Evolutionary conservation across 805 yeast species (phyloP).

Genomic region (Metschnikowia dekortorum): DNA sequence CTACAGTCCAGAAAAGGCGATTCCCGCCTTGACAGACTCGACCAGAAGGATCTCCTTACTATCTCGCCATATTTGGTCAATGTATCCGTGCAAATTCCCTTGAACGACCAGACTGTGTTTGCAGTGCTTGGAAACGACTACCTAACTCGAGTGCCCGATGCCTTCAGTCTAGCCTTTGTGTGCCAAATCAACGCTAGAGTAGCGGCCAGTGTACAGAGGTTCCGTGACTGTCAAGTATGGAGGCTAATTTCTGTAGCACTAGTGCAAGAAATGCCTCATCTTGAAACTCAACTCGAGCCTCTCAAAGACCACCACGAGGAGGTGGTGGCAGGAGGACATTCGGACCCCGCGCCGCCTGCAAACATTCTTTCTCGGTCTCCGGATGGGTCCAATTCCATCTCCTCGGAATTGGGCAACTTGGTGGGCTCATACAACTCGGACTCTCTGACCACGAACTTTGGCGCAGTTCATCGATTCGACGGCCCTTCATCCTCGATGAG

Average conservation of each 20-base stretch:
- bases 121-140: conserved; percentile 49
- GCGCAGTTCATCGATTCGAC: conserved; percentile 16
- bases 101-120: conserved; percentile 41
- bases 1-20: conserved; percentile 3
- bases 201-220: conserved; percentile 47
- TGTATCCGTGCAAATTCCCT: conserved; percentile 38
- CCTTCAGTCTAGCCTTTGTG: conserved; percentile 47
- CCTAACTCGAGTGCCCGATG: conserved; percentile 43
- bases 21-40: conserved; percentile 12
- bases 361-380: conserved; percentile 4
- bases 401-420: conserved; percentile 36
- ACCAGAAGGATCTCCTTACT: not conserved
- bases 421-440: conserved; percentile 40
- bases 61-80: conserved; percentile 29
- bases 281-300: conserved; percentile 11
- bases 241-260: conserved; percentile 49
- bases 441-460: conserved; percentile 38
- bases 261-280: conserved; percentile 25
- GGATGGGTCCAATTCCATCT: conserved; percentile 16
- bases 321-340: not conserved
- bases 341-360: not conserved
- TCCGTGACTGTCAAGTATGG: conserved; percentile 64
- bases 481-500: conserved; percentile 11
- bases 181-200: conserved; percentile 55
- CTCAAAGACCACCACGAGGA: not conserved